Conservation (phyloP, 1,284 basidiomycete genomes). For the Rhodotorula sp. region DNA sequence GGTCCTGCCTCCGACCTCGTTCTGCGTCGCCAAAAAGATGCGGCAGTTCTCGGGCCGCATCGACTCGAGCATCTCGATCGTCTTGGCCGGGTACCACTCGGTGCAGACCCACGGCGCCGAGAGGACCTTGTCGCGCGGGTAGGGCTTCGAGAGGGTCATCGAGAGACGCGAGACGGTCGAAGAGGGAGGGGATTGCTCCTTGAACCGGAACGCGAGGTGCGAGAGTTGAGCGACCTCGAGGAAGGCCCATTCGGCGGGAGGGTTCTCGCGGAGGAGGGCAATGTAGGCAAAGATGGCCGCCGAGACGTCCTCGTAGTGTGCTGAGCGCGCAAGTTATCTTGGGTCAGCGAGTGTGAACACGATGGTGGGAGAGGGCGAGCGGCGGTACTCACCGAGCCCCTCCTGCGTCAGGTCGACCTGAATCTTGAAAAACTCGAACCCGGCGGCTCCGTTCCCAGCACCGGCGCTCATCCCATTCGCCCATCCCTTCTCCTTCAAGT, state of each 20-base stretch:
- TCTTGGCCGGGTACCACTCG: slow-evolving; percentile 70
- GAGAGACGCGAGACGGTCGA: slow-evolving; percentile 77
- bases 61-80: slow-evolving; percentile 57
- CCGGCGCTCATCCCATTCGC: slow-evolving; percentile 75
- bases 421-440: slow-evolving; percentile 87
- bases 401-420: slow-evolving; percentile 78
- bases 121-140: slow-evolving; percentile 76
- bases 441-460: slow-evolving; percentile 62
- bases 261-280: slow-evolving; percentile 67
- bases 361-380: neutral
- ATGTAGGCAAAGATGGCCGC: slow-evolving; percentile 83
- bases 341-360: neutral
- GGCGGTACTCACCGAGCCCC: slow-evolving; percentile 60
- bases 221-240: slow-evolving; percentile 74
- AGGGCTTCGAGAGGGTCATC: slow-evolving; percentile 73
- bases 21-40: slow-evolving; percentile 71
- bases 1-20: slow-evolving; percentile 55
- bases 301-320: slow-evolving; percentile 73
- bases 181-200: slow-evolving; percentile 77
- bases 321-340: slow-evolving; percentile 50
- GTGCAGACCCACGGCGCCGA: slow-evolving; percentile 71
- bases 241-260: slow-evolving; percentile 72
- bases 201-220: slow-evolving; percentile 79
- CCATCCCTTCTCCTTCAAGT: slow-evolving; percentile 91
- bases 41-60: slow-evolving; percentile 62